Base-by-base conservation (phyloP, 1,139 yeast species). In the Lodderomyces beijingensis region DNA sequence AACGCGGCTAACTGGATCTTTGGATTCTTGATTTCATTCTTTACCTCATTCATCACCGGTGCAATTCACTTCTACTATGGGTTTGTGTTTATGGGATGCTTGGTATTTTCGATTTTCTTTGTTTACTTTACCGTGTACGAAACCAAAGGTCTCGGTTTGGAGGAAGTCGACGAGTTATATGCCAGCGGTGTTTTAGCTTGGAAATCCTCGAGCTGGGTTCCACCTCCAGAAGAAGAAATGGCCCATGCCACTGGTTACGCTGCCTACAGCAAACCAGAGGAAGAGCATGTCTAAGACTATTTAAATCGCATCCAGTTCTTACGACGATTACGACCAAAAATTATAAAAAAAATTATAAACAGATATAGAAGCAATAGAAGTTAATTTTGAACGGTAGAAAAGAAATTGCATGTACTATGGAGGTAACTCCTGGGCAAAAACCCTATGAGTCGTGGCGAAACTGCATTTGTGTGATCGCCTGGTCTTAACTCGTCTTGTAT, bases 1-100 rank as follows among this genome's bases (percentile, higher is more conserved):
- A 68, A 77, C 27, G 84, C 85, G 17, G 75, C 84, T 22, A 85
- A 84, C 62, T 85, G 94, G 94, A 41, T 81, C 28, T 77, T 79
- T 63, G 87, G 87, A 51, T 84, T 84, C 67, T 72, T 78, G 39
- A 80, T 84, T 58, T 81, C 88, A 1, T 74, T 79, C 62, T 75
- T 77, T 51, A 81, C 89, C 25, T 87, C 91, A 26, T 80, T 80
- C 55, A 70, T 83, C 47, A 76, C 82, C 31, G 50, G 44, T 25
- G 57, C 53, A 33, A 61, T 52, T 43, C 65, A 53, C 50, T 57
- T 44, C 45, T 56, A 76, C 66, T 81, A 79, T 55, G 89, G 91
- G 47, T 82, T 75, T 51, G 87, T 82, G 34, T 83, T 83, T 65
- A 70, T 78, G 48, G 89, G 86, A 13, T 80, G 85, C 59, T 65